These are phyloP conservation scores for Leavenworthia alabamica DNA, from an alignment of 345 rosid genomes.

Conservation along the genomic window DNA sequence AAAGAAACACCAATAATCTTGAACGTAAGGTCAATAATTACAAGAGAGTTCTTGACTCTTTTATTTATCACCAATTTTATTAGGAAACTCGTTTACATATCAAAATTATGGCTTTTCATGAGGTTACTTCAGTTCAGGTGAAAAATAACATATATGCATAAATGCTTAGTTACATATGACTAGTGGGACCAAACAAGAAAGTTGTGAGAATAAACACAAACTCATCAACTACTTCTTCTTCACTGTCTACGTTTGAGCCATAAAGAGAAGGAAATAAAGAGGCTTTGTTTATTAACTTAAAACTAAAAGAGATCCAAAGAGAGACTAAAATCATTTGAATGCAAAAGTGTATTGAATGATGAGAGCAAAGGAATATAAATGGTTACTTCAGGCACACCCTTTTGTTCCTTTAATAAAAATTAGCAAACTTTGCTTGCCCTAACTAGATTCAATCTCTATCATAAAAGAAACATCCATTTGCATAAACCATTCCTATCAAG, in stretches of 20 bases:
- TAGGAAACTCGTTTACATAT: neutral
- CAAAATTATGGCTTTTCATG: neutral
- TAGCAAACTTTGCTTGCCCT: constrained; percentile 25
- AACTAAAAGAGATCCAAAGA: constrained; percentile 29
- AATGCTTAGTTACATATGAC: constrained; percentile 19
- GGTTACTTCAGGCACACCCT: constrained; percentile 31
- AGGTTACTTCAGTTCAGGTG: neutral
- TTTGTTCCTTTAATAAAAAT: constrained; percentile 13
- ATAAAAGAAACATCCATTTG: constrained; percentile 7
- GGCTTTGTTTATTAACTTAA: constrained; percentile 31
- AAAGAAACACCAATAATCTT: neutral
- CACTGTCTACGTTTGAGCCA: constrained; percentile 20
- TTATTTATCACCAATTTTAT: neutral
- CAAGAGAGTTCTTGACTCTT: neutral
- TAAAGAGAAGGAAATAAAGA: constrained; percentile 4
- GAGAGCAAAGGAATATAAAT: constrained; percentile 27
- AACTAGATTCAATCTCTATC: constrained; percentile 16
- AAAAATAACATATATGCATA: neutral
- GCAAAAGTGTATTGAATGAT: constrained; percentile 23
- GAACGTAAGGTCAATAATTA: neutral
- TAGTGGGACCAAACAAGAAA: constrained; percentile 23
- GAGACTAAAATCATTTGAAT: constrained; percentile 21
- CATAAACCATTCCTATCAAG: constrained; percentile 22
- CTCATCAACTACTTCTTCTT: constrained; percentile 10
- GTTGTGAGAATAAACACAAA: constrained; percentile 23